phyloP scores from a whole-genome alignment of 148 eudicot genomes.

The Silene latifolia region DNA sequence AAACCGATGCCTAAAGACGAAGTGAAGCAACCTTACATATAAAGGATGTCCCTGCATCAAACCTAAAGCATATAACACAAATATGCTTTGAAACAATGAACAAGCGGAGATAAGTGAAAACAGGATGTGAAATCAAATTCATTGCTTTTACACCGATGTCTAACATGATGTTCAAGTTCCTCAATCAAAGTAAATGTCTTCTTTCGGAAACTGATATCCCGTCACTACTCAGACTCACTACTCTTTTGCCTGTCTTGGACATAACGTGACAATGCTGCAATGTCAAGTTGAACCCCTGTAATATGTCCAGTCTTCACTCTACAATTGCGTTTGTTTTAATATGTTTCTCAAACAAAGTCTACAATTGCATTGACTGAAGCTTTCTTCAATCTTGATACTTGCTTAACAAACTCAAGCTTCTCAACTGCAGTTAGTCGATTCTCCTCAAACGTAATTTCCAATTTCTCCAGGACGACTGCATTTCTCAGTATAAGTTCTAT shows the following conservation, averaged over 20 bases:
- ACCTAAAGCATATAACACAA: no score
- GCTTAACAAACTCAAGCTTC: not conserved
- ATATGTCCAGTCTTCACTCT: no score
- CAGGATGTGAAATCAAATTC: not conserved
- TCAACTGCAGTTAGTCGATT: not conserved
- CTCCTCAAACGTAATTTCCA: not conserved
- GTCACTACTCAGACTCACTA: conserved; percentile 80
- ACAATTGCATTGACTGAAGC: conserved; percentile 14
- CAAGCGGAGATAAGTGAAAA: not conserved
- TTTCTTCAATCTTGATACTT: not conserved
- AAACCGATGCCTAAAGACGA: not conserved
- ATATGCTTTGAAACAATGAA: not conserved
- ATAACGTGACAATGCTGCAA: conserved; percentile 98
- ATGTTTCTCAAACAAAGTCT: not conserved
- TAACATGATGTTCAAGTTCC: not conserved
- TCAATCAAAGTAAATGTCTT: conserved; percentile 45
- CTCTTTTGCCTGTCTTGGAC: conserved; percentile 99
- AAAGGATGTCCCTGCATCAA: not conserved
- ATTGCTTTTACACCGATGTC: not conserved
- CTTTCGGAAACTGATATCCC: conserved; percentile 66
- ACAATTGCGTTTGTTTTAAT: no score
- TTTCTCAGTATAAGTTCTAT: conserved; percentile 9
- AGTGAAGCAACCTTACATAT: not conserved
- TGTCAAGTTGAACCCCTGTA: conserved; percentile 66
- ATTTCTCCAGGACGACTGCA: conserved; percentile 3